Evolutionary conservation across 169 alveolate species (phyloP).

Genomic region (Cryptosporidium viatorum): DNA sequence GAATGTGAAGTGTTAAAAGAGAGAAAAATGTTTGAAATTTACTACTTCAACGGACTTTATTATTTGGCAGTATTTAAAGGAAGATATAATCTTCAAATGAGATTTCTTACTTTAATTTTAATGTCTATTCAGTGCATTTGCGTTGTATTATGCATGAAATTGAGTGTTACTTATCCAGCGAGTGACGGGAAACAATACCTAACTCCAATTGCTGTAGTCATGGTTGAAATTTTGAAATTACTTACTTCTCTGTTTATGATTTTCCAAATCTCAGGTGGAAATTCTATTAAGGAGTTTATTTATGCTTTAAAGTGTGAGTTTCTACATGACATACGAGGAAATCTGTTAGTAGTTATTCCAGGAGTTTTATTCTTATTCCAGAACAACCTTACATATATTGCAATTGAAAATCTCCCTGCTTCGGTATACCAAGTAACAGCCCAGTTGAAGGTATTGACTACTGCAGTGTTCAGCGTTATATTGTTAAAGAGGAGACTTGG

Average conservation of each 20-base stretch:
- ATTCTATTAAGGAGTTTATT: background rate
- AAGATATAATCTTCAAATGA: conserved; percentile 43
- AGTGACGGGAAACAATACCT: conserved; percentile 59
- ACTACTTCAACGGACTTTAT: conserved; percentile 7
- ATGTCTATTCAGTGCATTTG: conserved; percentile 57
- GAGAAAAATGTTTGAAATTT: conserved; percentile 15
- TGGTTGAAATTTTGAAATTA: conserved; percentile 53
- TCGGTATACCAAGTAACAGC: conserved; percentile 61
- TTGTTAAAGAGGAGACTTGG: conserved; percentile 38
- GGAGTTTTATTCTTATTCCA: conserved; percentile 54
- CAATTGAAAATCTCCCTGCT: conserved; percentile 60
- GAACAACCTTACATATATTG: conserved; percentile 59
- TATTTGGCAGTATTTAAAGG: conserved; percentile 28
- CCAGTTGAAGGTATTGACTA: conserved; percentile 48
- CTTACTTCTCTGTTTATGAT: conserved; percentile 48
- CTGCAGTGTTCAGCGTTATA: conserved; percentile 53
- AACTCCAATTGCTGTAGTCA: conserved; percentile 60
- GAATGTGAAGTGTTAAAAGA: background rate
- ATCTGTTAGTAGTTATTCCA: conserved; percentile 43
- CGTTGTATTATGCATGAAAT: conserved; percentile 70
- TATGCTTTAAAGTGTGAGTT: conserved; percentile 51
- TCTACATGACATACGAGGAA: conserved; percentile 34
- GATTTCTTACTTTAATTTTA: conserved; percentile 57
- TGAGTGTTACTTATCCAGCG: conserved; percentile 59
- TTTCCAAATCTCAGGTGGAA: conserved; percentile 35